Conservation (phyloP, 192 early-diverging fungal genomes). For the Obelidium mucronatum region DNA sequence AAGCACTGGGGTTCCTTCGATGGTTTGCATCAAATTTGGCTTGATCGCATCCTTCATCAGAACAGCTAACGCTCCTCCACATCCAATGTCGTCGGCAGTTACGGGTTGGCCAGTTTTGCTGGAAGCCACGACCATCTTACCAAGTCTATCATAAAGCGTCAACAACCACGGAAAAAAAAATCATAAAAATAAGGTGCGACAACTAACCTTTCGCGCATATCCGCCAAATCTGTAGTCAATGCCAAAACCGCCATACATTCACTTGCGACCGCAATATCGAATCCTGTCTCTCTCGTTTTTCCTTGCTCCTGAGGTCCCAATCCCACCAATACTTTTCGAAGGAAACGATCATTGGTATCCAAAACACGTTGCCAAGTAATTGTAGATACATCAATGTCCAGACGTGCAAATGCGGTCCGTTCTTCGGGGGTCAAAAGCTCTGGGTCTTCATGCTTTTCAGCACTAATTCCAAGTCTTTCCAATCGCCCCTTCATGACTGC, state of each 20-base stretch:
- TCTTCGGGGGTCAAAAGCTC: conserved; percentile 82
- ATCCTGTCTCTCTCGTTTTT: conserved; percentile 87
- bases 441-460: conserved; percentile 68
- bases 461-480: conserved; percentile 80
- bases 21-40: conserved; percentile 98
- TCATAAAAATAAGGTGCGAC: neutral
- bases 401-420: conserved; percentile 77
- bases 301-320: conserved; percentile 89
- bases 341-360: conserved; percentile 96
- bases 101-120: conserved; percentile 82
- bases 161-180: neutral
- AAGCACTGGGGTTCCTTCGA: conserved; percentile 98
- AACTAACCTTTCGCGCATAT: conserved; percentile 84
- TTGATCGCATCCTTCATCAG: conserved; percentile 99
- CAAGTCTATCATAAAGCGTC: conserved; percentile 57
- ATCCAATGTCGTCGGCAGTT: conserved; percentile 95
- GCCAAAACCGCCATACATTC: conserved; percentile 99
- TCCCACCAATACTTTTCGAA: conserved; percentile 91
- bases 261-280: conserved; percentile 97
- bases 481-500: conserved; percentile 86
- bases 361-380: conserved; percentile 98
- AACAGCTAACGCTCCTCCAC: conserved; percentile 94
- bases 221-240: conserved; percentile 84
- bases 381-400: conserved; percentile 94
- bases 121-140: conserved; percentile 93